Conservation (phyloP, 1,284 basidiomycete genomes). For the Tranzscheliella williamsii region DNA sequence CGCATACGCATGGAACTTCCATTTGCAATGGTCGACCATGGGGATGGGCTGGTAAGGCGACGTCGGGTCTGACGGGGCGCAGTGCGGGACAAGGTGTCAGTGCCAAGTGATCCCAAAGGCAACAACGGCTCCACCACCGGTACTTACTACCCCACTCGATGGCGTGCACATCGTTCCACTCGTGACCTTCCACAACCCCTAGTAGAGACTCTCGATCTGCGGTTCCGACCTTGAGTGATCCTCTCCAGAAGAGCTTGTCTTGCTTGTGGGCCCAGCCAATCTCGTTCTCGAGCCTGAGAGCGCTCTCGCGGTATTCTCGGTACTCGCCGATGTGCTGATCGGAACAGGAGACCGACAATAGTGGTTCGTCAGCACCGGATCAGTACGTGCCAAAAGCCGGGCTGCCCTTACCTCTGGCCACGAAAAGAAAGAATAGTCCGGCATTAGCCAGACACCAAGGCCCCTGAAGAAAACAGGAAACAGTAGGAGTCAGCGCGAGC, state of each 20-base stretch:
- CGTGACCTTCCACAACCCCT: conserved; percentile 22
- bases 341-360: no score
- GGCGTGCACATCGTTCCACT: conserved; percentile 47
- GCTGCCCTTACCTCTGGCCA: conserved; percentile 58
- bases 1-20: conserved; percentile 56
- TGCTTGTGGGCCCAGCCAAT: conserved; percentile 41
- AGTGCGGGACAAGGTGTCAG: no score
- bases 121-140: no score
- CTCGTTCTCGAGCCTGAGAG: conserved; percentile 26
- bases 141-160: conserved; percentile 39
- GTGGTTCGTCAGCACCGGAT: no score
- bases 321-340: conserved; percentile 51
- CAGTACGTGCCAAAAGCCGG: no score
- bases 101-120: no score
- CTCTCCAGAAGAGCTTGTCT: conserved; percentile 51
- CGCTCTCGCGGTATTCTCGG: conserved; percentile 39
- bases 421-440: conserved; percentile 53
- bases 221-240: conserved; percentile 48
- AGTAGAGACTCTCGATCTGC: conserved; percentile 47
- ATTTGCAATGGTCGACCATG: conserved; percentile 56
- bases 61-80: no score
- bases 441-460: conserved; percentile 60
- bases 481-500: no score
- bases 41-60: no score
- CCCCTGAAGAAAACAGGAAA: no score